Evolutionary conservation across 2,329 filamentous ascomycete genomes (phyloP).

Genomic region (Calonectria hongkongensis): DNA sequence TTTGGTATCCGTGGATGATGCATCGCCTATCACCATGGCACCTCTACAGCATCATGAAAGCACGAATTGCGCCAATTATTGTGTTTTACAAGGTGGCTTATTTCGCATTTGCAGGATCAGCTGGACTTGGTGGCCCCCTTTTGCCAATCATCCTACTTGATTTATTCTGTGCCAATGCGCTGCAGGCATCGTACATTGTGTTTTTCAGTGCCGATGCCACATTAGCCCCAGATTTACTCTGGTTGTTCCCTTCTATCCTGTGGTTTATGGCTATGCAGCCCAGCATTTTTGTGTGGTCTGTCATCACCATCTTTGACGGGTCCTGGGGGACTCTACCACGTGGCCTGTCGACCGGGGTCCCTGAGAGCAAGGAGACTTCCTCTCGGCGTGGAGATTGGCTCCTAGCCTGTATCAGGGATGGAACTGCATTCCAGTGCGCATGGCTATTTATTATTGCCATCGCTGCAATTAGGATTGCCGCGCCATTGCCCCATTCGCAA

Average conservation of each 20-base stretch:
- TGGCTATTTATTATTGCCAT: not conserved
- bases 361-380: constrained; percentile 6
- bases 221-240: constrained; percentile 3
- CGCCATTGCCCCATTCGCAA: not conserved
- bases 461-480: not conserved
- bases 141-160: constrained; percentile 6
- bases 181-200: constrained; percentile 23
- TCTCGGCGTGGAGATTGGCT: not conserved
- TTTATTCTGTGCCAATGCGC: constrained; percentile 17
- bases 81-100: constrained; percentile 3
- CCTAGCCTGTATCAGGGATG: not conserved
- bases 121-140: not conserved
- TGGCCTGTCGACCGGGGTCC: not conserved
- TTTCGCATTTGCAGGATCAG: not conserved
- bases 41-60: constrained; percentile 19
- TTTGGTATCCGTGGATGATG: constrained; percentile 23
- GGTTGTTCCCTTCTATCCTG: constrained; percentile 19
- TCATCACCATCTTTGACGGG: constrained; percentile 26
- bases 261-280: constrained; percentile 30
- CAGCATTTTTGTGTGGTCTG: constrained; percentile 28
- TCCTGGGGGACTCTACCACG: constrained; percentile 23
- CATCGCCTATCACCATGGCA: not conserved
- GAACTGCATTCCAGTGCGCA: constrained; percentile 7
- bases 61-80: constrained; percentile 2
- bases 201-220: constrained; percentile 21